A percentile compares a stretch with the other conserved stretches of the same genome.
Conservation (phyloP, 2,329 filamentous ascomycete species). For the Cytospora chrysosperma region DNA sequence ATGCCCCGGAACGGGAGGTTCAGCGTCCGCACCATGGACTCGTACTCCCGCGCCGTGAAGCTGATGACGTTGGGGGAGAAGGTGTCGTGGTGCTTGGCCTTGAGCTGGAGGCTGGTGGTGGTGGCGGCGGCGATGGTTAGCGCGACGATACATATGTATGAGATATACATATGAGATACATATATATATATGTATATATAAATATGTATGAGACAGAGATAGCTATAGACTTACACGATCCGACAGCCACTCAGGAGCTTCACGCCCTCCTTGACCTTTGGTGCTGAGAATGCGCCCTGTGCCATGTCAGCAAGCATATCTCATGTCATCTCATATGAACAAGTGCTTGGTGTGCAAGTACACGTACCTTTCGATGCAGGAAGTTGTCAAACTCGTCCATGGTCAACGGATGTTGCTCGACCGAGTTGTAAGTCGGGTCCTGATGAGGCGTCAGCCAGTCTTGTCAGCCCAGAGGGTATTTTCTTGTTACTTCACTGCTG, state of each 20-base stretch:
- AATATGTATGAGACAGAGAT: not conserved
- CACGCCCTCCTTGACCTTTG: conserved; percentile 42
- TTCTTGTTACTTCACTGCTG: not conserved
- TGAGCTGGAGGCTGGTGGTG: conserved; percentile 50
- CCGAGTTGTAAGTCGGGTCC: conserved; percentile 50
- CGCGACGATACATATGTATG: not conserved
- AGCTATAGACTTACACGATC: conserved; percentile 47
- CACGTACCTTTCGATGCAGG: conserved; percentile 48
- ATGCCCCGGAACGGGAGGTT: conserved; percentile 56
- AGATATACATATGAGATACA: not conserved
- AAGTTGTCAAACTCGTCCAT: conserved; percentile 60
- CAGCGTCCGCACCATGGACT: conserved; percentile 54
- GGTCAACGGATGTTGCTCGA: conserved; percentile 52
- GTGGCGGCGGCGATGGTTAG: not conserved
- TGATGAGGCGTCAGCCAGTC: conserved; percentile 31
- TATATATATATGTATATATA: not conserved
- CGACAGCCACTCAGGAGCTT: conserved; percentile 51
- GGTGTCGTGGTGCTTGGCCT: conserved; percentile 56
- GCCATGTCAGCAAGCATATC: conserved; percentile 19
- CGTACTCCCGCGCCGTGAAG: conserved; percentile 49
- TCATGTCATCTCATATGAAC: not conserved
- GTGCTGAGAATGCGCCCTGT: conserved; percentile 54
- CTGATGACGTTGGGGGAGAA: conserved; percentile 57
- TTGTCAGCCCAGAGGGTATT: not conserved
- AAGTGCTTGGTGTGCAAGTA: too few relatives aligned